Conservation (phyloP, 129 eudicot species). For the Saussurea involucrata region DNA sequence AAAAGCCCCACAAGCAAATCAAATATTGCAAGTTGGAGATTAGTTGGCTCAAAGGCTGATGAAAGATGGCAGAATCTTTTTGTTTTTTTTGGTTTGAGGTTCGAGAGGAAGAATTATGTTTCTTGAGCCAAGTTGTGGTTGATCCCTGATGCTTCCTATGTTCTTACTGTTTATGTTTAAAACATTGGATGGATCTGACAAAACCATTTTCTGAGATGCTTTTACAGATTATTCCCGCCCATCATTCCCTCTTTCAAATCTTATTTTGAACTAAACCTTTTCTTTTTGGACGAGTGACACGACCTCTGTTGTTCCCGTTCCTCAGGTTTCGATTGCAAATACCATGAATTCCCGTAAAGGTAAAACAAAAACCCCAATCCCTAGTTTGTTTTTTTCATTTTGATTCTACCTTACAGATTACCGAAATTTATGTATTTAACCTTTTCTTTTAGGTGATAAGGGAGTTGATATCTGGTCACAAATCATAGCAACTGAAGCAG, state of each 20-base stretch:
- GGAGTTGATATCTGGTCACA: slow-evolving; percentile 64
- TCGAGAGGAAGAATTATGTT: too few species aligned
- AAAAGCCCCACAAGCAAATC: too few species aligned
- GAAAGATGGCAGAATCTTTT: too few species aligned
- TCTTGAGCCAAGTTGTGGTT: too few species aligned
- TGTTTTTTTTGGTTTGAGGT: too few species aligned
- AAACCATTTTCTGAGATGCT: too few species aligned
- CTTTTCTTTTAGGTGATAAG: slow-evolving; percentile 12
- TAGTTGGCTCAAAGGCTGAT: too few species aligned
- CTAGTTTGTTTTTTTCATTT: not conserved
- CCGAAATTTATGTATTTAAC: not conserved
- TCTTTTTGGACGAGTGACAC: not conserved
- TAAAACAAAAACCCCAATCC: slow-evolving; percentile 1
- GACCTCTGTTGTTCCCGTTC: too few species aligned
- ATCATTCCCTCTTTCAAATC: slow-evolving; percentile 2
- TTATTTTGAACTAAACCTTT: not conserved
- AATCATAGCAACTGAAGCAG: slow-evolving; percentile 45
- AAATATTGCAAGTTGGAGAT: too few species aligned
- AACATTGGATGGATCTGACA: too few species aligned
- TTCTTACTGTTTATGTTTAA: too few species aligned
- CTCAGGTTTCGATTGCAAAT: not conserved
- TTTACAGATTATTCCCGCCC: not conserved
- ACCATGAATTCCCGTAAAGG: slow-evolving; percentile 24
- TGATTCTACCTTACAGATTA: not conserved
- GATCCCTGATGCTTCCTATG: too few species aligned